Base-by-base conservation (phyloP, 148 eudicot species). In the Rhododendron vialii region DNA sequence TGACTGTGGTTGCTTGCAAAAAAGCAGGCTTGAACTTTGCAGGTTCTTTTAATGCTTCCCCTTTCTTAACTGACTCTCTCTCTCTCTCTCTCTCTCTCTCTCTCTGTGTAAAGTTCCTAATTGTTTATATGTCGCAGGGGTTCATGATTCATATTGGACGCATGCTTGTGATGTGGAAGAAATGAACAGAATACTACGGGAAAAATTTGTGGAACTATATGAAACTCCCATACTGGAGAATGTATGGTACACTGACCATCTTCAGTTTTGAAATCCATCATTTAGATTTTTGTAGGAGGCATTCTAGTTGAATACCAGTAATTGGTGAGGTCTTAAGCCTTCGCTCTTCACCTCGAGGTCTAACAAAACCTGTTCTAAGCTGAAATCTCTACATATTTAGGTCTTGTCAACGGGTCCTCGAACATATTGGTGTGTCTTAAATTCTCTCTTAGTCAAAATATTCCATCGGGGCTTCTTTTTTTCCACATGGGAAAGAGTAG, bases 141-240 rank as follows among this genome's bases (percentile, higher is more conserved):
- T 97, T 84, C 99, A 97, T 93, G 98, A 95, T 92, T 95, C 98
- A 76, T 95, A 94, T 87, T 95, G 99, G 99, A 94, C 98, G 14
- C 99, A 97, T 90, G 99, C 99, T 79, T 93, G 98, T 86, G 96
- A 97, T 84, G 95, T 95, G 45, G 98, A 97, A 87, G 88, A 89
- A 87, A 88, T 95, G 98, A 97, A 86, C 94, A 85, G 86, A 80
- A 93, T 97, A 81, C 92, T 97, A 36, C 89, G 99, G 75, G 95
- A 94, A 84, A 97, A 97, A 89, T 97, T 97, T 59, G 98, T 97
- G 38, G 98, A 97, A 89, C 98, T 97, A 74, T 97, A 97, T 67
- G 94, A 94, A 89, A 90, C 90, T 79, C 98, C 98, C 28, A 91
- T 97, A 61, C 91, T 97, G 82, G 99, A 97, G 89, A 94, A 94